Conservation (phyloP, 1,139 yeast species). For the Meyerozyma guilliermondii region DNA sequence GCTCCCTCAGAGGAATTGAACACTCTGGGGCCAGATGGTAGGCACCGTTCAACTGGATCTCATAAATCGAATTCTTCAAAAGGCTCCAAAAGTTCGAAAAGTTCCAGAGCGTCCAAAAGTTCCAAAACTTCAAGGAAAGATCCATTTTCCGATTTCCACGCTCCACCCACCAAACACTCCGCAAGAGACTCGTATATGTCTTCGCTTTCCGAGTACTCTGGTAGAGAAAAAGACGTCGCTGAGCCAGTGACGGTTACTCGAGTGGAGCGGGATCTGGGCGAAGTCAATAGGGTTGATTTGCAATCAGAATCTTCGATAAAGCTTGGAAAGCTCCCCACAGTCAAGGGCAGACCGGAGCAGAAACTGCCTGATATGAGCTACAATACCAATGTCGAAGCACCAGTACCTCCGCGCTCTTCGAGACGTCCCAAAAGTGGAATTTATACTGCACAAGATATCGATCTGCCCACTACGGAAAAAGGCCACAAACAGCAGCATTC, state of each 20-base stretch:
- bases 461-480: neutral
- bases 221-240: slow-evolving; percentile 9
- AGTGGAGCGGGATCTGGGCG: slow-evolving; percentile 4
- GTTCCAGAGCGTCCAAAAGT: neutral
- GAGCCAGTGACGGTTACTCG: slow-evolving; percentile 7
- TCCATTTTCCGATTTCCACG: neutral
- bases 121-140: neutral
- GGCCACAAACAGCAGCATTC: slow-evolving; percentile 4
- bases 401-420: slow-evolving; percentile 40
- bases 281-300: slow-evolving; percentile 3
- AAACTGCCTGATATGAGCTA: slow-evolving; percentile 26
- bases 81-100: neutral
- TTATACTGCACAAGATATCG: slow-evolving; percentile 7
- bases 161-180: slow-evolving; percentile 1
- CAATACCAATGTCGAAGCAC: slow-evolving; percentile 33
- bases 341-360: slow-evolving; percentile 3
- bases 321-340: slow-evolving; percentile 16
- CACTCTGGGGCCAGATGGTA: neutral
- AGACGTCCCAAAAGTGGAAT: slow-evolving; percentile 36
- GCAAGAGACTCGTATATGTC: slow-evolving; percentile 23
- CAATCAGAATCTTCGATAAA: slow-evolving; percentile 11
- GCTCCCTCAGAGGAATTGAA: slow-evolving; percentile 1
- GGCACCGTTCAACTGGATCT: neutral
- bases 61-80: neutral
- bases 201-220: slow-evolving; percentile 27